A percentile compares a stretch with the other conserved stretches of the same genome.
Conservation (phyloP, 2,329 filamentous ascomycete species). For the Trichoderma sp. region DNA sequence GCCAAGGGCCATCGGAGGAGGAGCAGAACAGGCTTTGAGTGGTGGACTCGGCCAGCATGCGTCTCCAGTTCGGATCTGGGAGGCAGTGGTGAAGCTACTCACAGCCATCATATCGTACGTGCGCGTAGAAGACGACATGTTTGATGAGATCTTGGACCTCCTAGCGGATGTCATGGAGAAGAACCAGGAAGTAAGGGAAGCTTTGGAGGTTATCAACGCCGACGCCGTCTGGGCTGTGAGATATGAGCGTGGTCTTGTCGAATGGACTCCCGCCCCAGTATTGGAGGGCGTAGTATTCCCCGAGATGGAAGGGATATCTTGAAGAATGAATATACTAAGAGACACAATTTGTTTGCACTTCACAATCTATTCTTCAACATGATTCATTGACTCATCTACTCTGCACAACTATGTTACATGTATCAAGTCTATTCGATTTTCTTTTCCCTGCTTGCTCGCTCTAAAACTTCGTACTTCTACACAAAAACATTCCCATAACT, state of each 20-base stretch:
- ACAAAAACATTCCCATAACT: not conserved
- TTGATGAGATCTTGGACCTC: slow-evolving; percentile 68
- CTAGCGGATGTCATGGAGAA: slow-evolving; percentile 51
- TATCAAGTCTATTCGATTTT: not conserved
- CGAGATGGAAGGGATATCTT: slow-evolving; percentile 27
- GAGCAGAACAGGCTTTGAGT: slow-evolving; percentile 20
- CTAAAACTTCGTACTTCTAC: not conserved
- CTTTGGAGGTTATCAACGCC: slow-evolving; percentile 63
- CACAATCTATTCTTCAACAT: not conserved
- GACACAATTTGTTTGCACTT: not conserved
- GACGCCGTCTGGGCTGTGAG: slow-evolving; percentile 75
- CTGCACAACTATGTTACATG: not conserved
- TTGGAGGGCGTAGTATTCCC: slow-evolving; percentile 45
- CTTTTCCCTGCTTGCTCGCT: not conserved
- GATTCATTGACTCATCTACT: not conserved
- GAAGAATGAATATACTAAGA: not conserved
- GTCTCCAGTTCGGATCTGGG: slow-evolving; percentile 63
- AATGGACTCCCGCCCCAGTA: slow-evolving; percentile 38
- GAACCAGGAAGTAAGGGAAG: slow-evolving; percentile 49
- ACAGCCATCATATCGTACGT: slow-evolving; percentile 62
- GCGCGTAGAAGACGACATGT: slow-evolving; percentile 62
- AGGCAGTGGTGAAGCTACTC: slow-evolving; percentile 58
- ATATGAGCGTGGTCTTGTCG: slow-evolving; percentile 46
- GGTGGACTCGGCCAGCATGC: slow-evolving; percentile 57
- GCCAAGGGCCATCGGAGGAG: slow-evolving; percentile 14